Percentiles rank a stretch among this genome's conserved stretches.
These are phyloP conservation scores for Gorgonomyces haynaldii DNA, from an alignment of 192 early-diverging fungal species.

Conservation along the genomic window DNA sequence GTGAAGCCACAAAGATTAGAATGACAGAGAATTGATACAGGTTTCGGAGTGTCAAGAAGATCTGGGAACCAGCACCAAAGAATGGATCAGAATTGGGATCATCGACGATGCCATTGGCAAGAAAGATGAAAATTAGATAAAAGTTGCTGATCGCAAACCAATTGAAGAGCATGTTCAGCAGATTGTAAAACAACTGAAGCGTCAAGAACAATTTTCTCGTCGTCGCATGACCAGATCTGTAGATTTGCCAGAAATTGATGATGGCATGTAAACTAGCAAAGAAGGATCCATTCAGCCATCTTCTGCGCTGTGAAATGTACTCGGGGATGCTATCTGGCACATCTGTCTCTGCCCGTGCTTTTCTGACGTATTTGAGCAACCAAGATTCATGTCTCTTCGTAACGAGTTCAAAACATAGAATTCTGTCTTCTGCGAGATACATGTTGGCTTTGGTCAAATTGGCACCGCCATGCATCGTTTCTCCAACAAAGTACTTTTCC, in stretches of 20 bases:
- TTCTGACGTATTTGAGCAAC: slow-evolving; percentile 42
- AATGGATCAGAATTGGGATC: slow-evolving; percentile 39
- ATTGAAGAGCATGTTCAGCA: not conserved
- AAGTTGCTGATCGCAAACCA: slow-evolving; percentile 17
- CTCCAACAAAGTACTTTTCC: slow-evolving; percentile 68
- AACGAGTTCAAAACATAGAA: slow-evolving; percentile 79
- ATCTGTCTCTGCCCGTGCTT: slow-evolving; percentile 65
- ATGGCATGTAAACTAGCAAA: slow-evolving; percentile 68
- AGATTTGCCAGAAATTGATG: slow-evolving; percentile 56
- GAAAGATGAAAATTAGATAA: slow-evolving; percentile 46
- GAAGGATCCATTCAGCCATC: slow-evolving; percentile 80
- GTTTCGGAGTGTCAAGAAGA: slow-evolving; percentile 24
- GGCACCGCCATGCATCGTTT: slow-evolving; percentile 40
- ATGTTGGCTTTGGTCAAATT: slow-evolving; percentile 61
- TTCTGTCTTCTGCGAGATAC: slow-evolving; percentile 64
- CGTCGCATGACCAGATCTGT: slow-evolving; percentile 50
- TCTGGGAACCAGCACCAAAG: slow-evolving; percentile 25
- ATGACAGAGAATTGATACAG: slow-evolving; percentile 33
- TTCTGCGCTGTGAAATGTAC: slow-evolving; percentile 60
- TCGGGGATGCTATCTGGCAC: slow-evolving; percentile 65
- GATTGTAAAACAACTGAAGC: slow-evolving; percentile 18
- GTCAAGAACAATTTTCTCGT: slow-evolving; percentile 46
- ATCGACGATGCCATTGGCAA: slow-evolving; percentile 5
- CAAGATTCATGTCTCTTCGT: slow-evolving; percentile 59
- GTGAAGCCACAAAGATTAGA: slow-evolving; percentile 32